Evolutionary conservation across 345 rosid genomes (phyloP), one percentile per base, ranked within the genome.

Genomic region (sweet orange (Citrus sinensis)): DNA sequence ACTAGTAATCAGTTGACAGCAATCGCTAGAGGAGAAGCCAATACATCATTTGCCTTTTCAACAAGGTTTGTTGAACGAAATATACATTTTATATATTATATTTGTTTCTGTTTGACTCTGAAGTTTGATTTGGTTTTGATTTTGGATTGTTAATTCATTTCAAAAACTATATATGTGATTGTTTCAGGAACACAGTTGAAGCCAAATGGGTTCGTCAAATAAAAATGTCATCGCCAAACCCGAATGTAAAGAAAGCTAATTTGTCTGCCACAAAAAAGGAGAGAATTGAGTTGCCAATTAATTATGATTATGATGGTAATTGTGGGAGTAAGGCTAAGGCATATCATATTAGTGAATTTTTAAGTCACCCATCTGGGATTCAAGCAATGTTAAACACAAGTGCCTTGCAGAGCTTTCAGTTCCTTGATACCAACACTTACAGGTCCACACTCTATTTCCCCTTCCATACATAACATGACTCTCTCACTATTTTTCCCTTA

Each of bases 281-380:
- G 81, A 90, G 88, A 39, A 85, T 91, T 59, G 72, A 85, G 70
- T 77, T 94, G 76, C 89, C 93, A 65, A 81, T 46, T 46, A 46
- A 46, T 46, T 3, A 46, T 13, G 51, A 64, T 76, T 80, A 54
- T 66, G 83, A 75, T 22, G 78, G 59, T 77, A 82, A 61, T 42
- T 11, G 65, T 30, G 62, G 22, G 2, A 80, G 68, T 64, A 80
- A 86, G 65, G 35, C 77, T 64, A 80, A 83, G 65, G 35, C 77
- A 42, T 87, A 82, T 39, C 87, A 87, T 68, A 85, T 92, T 46
- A 79, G 85, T 72, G 91, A 90, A 37, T 94, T 94, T 71, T 59
- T 94, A 77, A 87, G 80, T 58, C 93, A 92, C 29, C 93, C 95
- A 39, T 87, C 88, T 54, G 98, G 97, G 13, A 82, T 90, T 82